Evolutionary conservation across 192 early-diverging fungal genomes (phyloP), one percentile per base, ranked within the genome.

Genomic region (Umbelopsis ramanniana): DNA sequence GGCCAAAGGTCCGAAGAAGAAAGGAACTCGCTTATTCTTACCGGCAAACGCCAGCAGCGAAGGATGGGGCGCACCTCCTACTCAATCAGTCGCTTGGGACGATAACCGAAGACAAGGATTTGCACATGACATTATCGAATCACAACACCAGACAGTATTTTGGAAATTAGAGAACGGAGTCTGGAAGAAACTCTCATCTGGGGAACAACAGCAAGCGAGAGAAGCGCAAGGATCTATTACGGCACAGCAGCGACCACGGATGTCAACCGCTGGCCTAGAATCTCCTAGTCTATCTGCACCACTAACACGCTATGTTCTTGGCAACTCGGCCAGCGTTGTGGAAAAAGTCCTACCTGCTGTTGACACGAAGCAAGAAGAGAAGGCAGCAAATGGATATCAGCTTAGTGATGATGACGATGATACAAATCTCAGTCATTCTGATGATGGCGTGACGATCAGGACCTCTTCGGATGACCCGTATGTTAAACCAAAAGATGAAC

Each of bases 71-170:
- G 47, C 69, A 15, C 74, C 74, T 11, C 69, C 67, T 2, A n/a
- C n/a, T 17, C 66, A 71, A 45, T 29, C 6, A 8, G 66, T 79
- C 11, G 22, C 77, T 21, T 79, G 77, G 77, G 15, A 52, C 19
- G 77, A 79, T 50, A 2, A 46, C 17, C 43, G 66, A 0, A 67
- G 17, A 26, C 77, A 79, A 72, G 77, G 77, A 9, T 79, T 71
- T 38, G 69, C 63, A 43, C 29, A 66, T 11, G 73, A 79, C 23
- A 50, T 79, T n/a, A 69, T 79, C 1, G 52, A 79, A 46, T 45
- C 71, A 14, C 77, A 79, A 48, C 71, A 75, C 12, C 66, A 75
- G 17, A 79, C 77, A 10, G n/a, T 9, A 17, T 79, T 75, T 53
- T 79, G 77, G 77, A 50, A 69, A 12, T 0, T 48, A 5, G 52